phyloP scores from a whole-genome alignment of 768 basidiomycete species.

The Termitomyces eurrhizus region DNA sequence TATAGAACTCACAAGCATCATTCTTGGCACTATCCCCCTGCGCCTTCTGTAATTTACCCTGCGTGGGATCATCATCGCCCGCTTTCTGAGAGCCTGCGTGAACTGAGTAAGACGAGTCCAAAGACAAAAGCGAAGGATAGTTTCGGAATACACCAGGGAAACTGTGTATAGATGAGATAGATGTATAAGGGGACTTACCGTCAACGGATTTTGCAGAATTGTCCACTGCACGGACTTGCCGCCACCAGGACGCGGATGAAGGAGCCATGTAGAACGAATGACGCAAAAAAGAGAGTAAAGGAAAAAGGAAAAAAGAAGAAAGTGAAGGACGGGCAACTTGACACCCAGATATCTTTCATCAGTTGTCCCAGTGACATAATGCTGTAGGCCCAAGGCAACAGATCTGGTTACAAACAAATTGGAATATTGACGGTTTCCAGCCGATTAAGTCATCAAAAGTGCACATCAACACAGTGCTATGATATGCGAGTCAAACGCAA shows the following conservation, averaged over 20 bases:
- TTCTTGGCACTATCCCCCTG: neutral
- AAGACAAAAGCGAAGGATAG: neutral
- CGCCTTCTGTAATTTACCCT: neutral
- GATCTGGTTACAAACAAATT: neutral
- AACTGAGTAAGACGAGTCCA: neutral
- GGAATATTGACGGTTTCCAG: slow-evolving; percentile 10
- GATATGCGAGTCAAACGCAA: neutral
- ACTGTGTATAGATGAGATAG: neutral
- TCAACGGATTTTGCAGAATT: slow-evolving; percentile 10
- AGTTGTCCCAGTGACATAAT: slow-evolving; percentile 6
- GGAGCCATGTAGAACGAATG: slow-evolving; percentile 17
- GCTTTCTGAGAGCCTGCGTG: slow-evolving; percentile 10
- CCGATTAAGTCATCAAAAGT: neutral
- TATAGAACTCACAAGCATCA: neutral
- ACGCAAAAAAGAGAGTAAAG: slow-evolving; percentile 7
- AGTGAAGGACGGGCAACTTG: slow-evolving; percentile 6
- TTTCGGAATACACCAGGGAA: neutral
- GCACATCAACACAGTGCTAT: neutral
- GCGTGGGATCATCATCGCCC: neutral
- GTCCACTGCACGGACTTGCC: slow-evolving; percentile 8
- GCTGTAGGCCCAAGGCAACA: neutral
- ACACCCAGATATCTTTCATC: neutral
- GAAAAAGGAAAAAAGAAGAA: slow-evolving; percentile 7
- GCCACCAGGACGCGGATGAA: slow-evolving; percentile 19
- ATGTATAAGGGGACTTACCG: slow-evolving; percentile 9